Evolutionary conservation across 1,284 basidiomycete species (phyloP), one percentile per base, ranked within the genome.

Genomic region (Polyporus tsugae): DNA sequence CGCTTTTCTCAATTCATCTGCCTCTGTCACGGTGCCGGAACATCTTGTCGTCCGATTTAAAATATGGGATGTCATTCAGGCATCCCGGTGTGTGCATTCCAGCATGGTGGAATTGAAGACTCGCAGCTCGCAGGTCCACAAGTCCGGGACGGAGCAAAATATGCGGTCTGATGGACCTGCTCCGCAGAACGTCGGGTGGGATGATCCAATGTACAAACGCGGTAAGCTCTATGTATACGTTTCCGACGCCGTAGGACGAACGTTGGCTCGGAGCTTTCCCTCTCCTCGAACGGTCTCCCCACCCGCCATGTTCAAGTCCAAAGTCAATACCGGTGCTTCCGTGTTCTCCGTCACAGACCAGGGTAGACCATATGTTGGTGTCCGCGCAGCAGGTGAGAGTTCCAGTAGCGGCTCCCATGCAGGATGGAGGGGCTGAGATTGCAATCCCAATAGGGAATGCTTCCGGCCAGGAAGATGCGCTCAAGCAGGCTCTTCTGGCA

Each of bases 401-500:
- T 9, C 9, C 22, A 22, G 13, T 36, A 17, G 29, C 15, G 11
- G 7, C 62, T 29, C 35, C 6, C 39, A 7, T 22, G 7, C 29
- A 9, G 11, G 33, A 17, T 15, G 7, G 9, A 60, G 11, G 9
- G 19, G 52, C 19, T 52, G 29, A 58, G 17, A 13, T 29, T 15
- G 41, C 36, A 42, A 42, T 33, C 49, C 7, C 22, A n/a, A 13
- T n/a, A 53, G 52, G 44, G 9, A 33, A 38, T 38, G 22, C 59
- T 17, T 36, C 68, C 2, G 65, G 22, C 6, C 57, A 65, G 15
- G 66, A 71, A n/a, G 71, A 76, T 49, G 66, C 72, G 9, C 67
- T 72, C 65, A 75, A 72, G 59, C 75, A 77, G 57, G 74, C 74
- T 11, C 67, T 77, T 62, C 69, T 75, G 36, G 68, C 78, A 4